Percentiles rank a stretch among this genome's conserved stretches.
Conservation (phyloP, 495 filamentous ascomycete genomes). For the Podospora pseudopauciseta region DNA sequence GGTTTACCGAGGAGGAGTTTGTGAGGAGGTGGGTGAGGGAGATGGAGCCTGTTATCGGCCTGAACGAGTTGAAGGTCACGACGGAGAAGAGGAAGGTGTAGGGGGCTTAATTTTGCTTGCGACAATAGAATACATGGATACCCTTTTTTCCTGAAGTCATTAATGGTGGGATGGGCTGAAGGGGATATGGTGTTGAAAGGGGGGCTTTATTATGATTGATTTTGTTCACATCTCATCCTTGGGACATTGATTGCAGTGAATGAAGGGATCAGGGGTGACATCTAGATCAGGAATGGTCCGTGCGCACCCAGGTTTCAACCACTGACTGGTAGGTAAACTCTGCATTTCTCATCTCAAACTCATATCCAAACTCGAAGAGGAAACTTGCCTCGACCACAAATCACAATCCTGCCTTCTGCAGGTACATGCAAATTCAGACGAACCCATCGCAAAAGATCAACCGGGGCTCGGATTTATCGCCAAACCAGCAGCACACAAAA, state of each 20-base stretch:
- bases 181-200: background rate
- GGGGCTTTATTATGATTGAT: background rate
- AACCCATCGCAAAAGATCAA: background rate
- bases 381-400: background rate
- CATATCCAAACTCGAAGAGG: background rate
- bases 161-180: too few relatives aligned
- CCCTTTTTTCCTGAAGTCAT: constrained; percentile 16
- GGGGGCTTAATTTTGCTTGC: constrained; percentile 1
- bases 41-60: constrained; percentile 63
- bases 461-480: background rate
- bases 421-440: background rate
- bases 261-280: background rate
- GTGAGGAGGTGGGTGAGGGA: constrained; percentile 66
- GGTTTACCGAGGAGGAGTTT: constrained; percentile 89
- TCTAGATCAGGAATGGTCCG: constrained; percentile 5
- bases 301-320: background rate
- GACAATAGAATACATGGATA: constrained; percentile 24
- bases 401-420: background rate
- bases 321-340: background rate
- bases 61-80: constrained; percentile 13
- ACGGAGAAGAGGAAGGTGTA: constrained; percentile 12
- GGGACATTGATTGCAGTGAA: too few relatives aligned
- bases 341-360: constrained; percentile 11
- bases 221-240: too few relatives aligned
- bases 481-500: background rate